Evolutionary conservation across 805 yeast genomes (phyloP).

Genomic region (Hanseniaspora lindneri): DNA sequence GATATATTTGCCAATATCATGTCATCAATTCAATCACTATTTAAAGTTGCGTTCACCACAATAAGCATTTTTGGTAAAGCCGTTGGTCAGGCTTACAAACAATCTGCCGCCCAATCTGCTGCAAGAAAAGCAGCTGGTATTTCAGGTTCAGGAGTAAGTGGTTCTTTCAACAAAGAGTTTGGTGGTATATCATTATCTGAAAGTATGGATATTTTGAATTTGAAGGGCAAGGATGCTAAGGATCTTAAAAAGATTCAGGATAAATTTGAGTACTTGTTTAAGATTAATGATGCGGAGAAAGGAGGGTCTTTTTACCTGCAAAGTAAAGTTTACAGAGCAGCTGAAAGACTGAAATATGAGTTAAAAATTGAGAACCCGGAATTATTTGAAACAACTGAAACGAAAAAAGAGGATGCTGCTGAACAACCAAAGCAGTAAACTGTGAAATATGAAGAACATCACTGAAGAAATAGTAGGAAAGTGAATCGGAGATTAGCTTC

Average conservation of each 20-base stretch:
- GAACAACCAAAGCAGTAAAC: too few species aligned
- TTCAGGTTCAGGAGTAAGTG: conserved; percentile 32
- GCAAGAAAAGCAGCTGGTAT: conserved; percentile 46
- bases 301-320: conserved; percentile 94
- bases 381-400: conserved; percentile 34
- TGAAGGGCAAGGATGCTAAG: conserved; percentile 48
- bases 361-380: conserved; percentile 12
- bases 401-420: conserved; percentile 18
- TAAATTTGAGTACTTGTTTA: conserved; percentile 71
- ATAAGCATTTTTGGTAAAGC: conserved; percentile 94
- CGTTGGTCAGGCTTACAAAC: conserved; percentile 91
- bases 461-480: too few species aligned
- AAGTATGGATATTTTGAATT: conserved; percentile 78
- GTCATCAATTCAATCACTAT: conserved; percentile 82
- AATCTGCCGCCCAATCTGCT: conserved; percentile 90
- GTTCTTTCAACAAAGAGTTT: conserved; percentile 33
- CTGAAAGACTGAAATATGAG: conserved; percentile 65
- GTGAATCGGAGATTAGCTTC: too few species aligned
- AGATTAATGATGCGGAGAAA: conserved; percentile 81
- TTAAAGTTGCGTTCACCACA: conserved; percentile 84
- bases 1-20: conserved; percentile 15
- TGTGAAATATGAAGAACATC: too few species aligned
- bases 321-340: conserved; percentile 85
- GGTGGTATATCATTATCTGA: conserved; percentile 81
- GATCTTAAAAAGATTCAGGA: conserved; percentile 48